phyloP scores from a whole-genome alignment of 371 early-diverging fungal genomes.

The Cokeromyces recurvatus region DNA sequence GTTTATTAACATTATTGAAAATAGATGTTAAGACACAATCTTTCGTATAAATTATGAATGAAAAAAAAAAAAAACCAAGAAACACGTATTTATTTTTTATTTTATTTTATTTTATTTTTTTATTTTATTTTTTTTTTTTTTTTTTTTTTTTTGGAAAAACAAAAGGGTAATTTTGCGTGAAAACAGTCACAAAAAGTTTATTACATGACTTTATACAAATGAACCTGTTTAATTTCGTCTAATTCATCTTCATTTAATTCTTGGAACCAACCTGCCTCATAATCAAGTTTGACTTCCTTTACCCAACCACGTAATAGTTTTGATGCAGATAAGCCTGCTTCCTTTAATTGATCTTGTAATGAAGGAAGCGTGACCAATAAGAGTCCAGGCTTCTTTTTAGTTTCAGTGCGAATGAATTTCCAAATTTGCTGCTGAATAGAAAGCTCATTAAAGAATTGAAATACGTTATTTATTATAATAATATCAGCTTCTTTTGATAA shows the following conservation, averaged over 20 bases:
- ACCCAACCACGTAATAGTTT: conserved; percentile 46
- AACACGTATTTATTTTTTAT: background rate
- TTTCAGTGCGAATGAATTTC: conserved; percentile 50
- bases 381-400: conserved; percentile 42
- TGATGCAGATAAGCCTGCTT: conserved; percentile 39
- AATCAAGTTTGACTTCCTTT: conserved; percentile 40
- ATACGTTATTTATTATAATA: conserved; percentile 62
- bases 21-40: background rate
- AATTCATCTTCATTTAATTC: conserved; percentile 43
- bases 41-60: too few relatives aligned
- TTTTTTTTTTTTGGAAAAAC: too few relatives aligned
- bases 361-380: conserved; percentile 55
- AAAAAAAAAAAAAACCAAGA: too few relatives aligned
- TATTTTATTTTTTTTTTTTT: too few relatives aligned
- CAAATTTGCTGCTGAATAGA: conserved; percentile 54
- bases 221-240: conserved; percentile 60
- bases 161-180: too few relatives aligned
- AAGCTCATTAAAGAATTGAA: conserved; percentile 57
- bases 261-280: conserved; percentile 44
- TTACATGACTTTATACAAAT: conserved; percentile 56
- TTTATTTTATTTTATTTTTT: conserved; percentile 6
- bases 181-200: too few relatives aligned
- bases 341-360: conserved; percentile 57
- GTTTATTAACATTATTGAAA: background rate
- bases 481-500: conserved; percentile 45